phyloP scores from a whole-genome alignment of 2,329 filamentous ascomycete genomes.

The Rhynchosporium agropyri region DNA sequence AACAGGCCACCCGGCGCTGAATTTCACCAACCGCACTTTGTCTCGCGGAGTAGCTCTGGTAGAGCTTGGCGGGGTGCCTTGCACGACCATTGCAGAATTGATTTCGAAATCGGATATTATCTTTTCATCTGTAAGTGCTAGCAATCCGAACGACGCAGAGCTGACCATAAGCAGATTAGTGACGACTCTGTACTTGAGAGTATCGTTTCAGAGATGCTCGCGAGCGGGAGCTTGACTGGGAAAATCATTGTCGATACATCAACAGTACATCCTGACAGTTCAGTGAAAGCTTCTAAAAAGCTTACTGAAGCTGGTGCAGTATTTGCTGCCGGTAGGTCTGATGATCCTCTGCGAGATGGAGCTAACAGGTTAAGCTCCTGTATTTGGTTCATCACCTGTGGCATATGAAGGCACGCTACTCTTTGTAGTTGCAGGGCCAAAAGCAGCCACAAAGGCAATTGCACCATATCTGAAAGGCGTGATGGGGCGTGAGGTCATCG shows the following conservation, averaged over 20 bases:
- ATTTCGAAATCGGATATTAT: constrained; percentile 24
- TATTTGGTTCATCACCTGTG: constrained; percentile 49
- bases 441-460: constrained; percentile 42
- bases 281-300: constrained; percentile 41
- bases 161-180: constrained; percentile 38
- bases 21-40: constrained; percentile 48
- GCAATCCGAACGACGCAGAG: neutral
- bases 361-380: constrained; percentile 44
- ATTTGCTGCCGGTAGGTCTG: constrained; percentile 44
- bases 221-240: constrained; percentile 34
- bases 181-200: constrained; percentile 46
- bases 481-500: constrained; percentile 47
- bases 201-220: constrained; percentile 35
- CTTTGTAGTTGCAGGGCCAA: constrained; percentile 48
- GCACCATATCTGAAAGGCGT: constrained; percentile 48
- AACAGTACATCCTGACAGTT: constrained; percentile 42
- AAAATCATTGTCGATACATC: constrained; percentile 42
- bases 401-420: constrained; percentile 49
- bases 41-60: constrained; percentile 45
- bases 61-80: constrained; percentile 43
- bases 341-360: constrained; percentile 30
- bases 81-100: constrained; percentile 42
- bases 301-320: constrained; percentile 43
- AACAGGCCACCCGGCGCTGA: constrained; percentile 31
- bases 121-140: constrained; percentile 36